Percentiles rank a stretch among this genome's conserved stretches.
Evolutionary conservation across 2,329 filamentous ascomycete genomes (phyloP).

Genomic region (Trichoderma sp.): DNA sequence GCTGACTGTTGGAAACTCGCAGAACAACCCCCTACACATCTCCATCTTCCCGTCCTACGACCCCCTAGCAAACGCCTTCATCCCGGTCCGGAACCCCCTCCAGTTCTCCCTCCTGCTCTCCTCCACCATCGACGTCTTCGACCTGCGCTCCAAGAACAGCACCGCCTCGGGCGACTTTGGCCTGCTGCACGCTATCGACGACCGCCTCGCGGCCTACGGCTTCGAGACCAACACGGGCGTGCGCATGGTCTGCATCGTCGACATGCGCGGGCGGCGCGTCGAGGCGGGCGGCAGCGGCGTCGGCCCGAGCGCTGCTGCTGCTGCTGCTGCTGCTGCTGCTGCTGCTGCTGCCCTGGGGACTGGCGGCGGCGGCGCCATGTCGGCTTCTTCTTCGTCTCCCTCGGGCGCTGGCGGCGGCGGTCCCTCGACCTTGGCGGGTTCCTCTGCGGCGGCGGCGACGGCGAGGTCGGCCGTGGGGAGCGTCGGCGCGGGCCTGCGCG

Average conservation of each 20-base stretch:
- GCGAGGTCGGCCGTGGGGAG: conserved; percentile 38
- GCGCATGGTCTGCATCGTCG: conserved; percentile 85
- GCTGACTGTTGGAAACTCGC: conserved; percentile 24
- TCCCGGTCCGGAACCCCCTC: conserved; percentile 69
- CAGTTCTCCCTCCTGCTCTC: conserved; percentile 92
- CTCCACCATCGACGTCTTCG: conserved; percentile 90
- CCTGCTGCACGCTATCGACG: conserved; percentile 89
- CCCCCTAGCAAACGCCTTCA: conserved; percentile 53
- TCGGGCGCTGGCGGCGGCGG: neutral
- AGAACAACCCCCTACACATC: conserved; percentile 97
- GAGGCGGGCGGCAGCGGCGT: conserved; percentile 14
- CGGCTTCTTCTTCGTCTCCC: conserved; percentile 33
- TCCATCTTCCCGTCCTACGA: conserved; percentile 80
- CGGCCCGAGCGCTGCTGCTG: conserved; percentile 9
- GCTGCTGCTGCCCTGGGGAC: neutral
- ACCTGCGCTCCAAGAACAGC: conserved; percentile 75
- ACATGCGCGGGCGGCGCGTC: conserved; percentile 63
- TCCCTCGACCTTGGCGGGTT: conserved; percentile 29
- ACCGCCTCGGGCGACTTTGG: conserved; percentile 80
- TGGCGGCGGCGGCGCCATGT: conserved; percentile 27
- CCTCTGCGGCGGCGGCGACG: conserved; percentile 24
- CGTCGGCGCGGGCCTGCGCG: conserved; percentile 68
- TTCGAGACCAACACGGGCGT: conserved; percentile 96
- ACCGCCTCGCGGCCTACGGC: conserved; percentile 89
- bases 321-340: neutral